Evolutionary conservation across 2,329 filamentous ascomycete genomes (phyloP).

Genomic region (Penicillium sp.): DNA sequence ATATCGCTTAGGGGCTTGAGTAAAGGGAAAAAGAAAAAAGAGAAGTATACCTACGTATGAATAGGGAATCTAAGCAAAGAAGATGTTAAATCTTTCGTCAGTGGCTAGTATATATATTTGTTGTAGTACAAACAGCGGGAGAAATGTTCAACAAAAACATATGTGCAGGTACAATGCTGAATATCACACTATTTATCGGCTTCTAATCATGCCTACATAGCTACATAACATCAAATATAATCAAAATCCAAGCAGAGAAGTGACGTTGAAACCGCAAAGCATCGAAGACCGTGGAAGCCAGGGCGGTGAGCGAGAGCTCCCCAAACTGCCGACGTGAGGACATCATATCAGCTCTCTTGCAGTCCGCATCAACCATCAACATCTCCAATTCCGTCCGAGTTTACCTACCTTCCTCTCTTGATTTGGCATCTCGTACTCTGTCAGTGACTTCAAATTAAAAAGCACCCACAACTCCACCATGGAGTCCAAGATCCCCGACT

Average conservation of each 20-base stretch:
- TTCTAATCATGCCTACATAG: neutral
- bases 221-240: neutral
- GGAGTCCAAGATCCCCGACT: slow-evolving; percentile 86
- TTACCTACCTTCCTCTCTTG: slow-evolving; percentile 7
- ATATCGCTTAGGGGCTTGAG: too few species aligned
- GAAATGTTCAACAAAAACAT: neutral
- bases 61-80: too few species aligned
- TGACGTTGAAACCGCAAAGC: neutral
- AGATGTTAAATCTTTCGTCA: too few species aligned
- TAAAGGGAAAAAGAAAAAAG: too few species aligned
- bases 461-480: slow-evolving; percentile 49
- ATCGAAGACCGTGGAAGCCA: slow-evolving; percentile 4
- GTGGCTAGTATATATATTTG: neutral
- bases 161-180: neutral
- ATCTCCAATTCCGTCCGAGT: slow-evolving; percentile 8
- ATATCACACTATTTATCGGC: too few species aligned
- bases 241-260: neutral
- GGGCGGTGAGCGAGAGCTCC: slow-evolving; percentile 11
- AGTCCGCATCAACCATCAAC: slow-evolving; percentile 12
- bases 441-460: neutral
- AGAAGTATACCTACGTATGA: fast-evolving
- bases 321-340: slow-evolving; percentile 11
- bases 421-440: neutral
- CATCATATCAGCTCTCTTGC: slow-evolving; percentile 14
- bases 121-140: neutral